Evolutionary conservation across 805 yeast species (phyloP), one percentile per base, ranked within the genome.

Genomic region (Schizosaccharomyces cryophilus): DNA sequence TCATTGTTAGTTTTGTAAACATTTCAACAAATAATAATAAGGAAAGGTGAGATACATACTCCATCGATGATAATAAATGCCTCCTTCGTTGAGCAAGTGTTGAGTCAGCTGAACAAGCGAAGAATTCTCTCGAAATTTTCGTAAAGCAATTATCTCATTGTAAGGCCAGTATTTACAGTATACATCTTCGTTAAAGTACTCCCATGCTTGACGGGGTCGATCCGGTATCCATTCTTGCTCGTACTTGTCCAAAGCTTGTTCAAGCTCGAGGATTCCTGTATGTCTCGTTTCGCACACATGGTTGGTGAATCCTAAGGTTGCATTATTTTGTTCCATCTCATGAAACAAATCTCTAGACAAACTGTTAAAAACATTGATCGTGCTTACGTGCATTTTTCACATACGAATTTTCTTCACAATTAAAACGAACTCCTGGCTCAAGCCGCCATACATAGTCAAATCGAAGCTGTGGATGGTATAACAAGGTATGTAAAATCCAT

Each of bases 381-480:
- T 35, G 15, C 60, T 59, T 59, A 64, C 65, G 64, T 61, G 38
- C 63, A 45, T 61, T 68, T 70, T 72, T 93, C 96, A 72, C 97
- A 93, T 70, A 76, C 85, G 70, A 85, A 85, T 67, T 85, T 82
- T 35, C 40, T 35, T 35, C 40, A 15, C 40, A 35, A 35, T 9
- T 35, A 7, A 35, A 35, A 15, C 40, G 40, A 60, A 89, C 88
- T 64, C 83, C 87, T 0, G 98, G 98, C 70, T 90, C 98, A 13
- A 90, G 95, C 64, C 98, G 78, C 81, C 95, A 89, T 73, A 90
- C 90, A 76, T 83, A 93, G 64, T 87, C 90, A 73, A 85, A 93
- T 42, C 83, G 75, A 56, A 74, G 70, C 66, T 89, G 72, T 56
- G 87, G 69, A 62, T 81, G 80, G 68, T 88, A 79, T 74, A 80